Evolutionary conservation across 805 yeast species (phyloP).

Genomic region (Yarrowia phangngaensis): DNA sequence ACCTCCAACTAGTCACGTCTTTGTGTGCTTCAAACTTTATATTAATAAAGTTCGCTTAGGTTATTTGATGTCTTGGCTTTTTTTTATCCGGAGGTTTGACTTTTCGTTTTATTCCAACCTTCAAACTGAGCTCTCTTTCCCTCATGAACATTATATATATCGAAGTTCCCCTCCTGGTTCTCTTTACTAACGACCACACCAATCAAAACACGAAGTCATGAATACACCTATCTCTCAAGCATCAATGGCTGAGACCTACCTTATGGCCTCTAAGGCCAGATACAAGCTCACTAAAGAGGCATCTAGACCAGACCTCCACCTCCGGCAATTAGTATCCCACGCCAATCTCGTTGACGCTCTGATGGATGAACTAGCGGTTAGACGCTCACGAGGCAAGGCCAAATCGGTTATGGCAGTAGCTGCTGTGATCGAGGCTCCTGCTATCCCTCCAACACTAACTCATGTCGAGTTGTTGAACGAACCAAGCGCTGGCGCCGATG

Average conservation of each 20-base stretch:
- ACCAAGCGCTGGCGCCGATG: constrained; percentile 1
- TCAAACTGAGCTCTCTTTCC: too few relatives aligned
- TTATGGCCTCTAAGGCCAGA: constrained; percentile 62
- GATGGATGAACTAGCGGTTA: constrained; percentile 46
- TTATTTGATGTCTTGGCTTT: too few relatives aligned
- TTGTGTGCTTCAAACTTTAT: too few relatives aligned
- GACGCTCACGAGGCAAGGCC: constrained; percentile 22
- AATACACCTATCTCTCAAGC: constrained; percentile 26
- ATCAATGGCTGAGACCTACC: constrained; percentile 52
- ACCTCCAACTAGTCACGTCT: too few relatives aligned
- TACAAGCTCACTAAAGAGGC: constrained; percentile 62
- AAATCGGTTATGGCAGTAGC: constrained; percentile 15
- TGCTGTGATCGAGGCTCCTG: constrained; percentile 27
- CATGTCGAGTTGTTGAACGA: constrained; percentile 32
- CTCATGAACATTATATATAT: too few relatives aligned
- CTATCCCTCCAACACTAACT: constrained; percentile 3
- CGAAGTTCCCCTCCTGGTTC: too few relatives aligned
- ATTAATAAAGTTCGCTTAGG: too few relatives aligned
- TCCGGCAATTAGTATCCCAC: constrained; percentile 60
- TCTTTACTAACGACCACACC: too few relatives aligned
- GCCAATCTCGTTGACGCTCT: constrained; percentile 66
- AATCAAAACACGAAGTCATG: too few relatives aligned
- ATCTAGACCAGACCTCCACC: constrained; percentile 51
- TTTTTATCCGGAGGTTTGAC: too few relatives aligned
- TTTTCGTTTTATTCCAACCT: too few relatives aligned